These are phyloP conservation scores for Podila minutissima DNA, from an alignment of 192 early-diverging fungal species.

Conservation along the genomic window DNA sequence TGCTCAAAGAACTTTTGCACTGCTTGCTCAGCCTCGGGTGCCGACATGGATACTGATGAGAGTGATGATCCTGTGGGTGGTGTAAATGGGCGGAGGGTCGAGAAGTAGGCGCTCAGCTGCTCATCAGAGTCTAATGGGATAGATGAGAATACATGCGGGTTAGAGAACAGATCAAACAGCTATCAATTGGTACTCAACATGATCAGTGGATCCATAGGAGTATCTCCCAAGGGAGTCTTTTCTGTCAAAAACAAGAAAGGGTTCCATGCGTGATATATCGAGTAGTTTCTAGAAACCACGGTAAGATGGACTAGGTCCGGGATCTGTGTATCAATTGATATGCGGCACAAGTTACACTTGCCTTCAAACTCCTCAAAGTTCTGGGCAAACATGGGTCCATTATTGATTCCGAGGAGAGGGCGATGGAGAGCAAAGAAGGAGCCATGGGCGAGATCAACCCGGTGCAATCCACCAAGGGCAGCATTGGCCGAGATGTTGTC, in stretches of 20 bases:
- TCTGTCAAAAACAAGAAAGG: too few species aligned
- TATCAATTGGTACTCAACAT: too few species aligned
- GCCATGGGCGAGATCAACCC: constrained; percentile 61
- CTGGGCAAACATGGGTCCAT: constrained; percentile 10
- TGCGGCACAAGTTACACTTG: constrained; percentile 11
- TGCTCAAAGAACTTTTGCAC: constrained; percentile 37
- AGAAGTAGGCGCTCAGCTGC: constrained; percentile 44
- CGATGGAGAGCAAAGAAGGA: constrained; percentile 69
- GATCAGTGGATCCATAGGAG: too few species aligned
- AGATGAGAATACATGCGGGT: not conserved
- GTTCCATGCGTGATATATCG: too few species aligned
- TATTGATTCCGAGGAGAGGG: constrained; percentile 60
- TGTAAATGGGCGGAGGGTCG: constrained; percentile 52
- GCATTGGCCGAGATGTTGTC: constrained; percentile 22
- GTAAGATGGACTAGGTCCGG: too few species aligned
- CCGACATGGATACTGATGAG: constrained; percentile 4
- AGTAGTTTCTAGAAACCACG: too few species aligned
- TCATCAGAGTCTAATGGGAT: constrained; percentile 22
- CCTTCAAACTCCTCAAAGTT: constrained; percentile 13
- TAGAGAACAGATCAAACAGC: not conserved
- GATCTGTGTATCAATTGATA: not conserved
- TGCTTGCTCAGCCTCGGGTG: constrained; percentile 15
- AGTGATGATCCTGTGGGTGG: constrained; percentile 24
- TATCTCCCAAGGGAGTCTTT: too few species aligned
- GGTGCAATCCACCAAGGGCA: constrained; percentile 20